These are phyloP conservation scores for Arachnomyces sp. DNA, from an alignment of 2,329 filamentous ascomycete species.

Conservation along the genomic window DNA sequence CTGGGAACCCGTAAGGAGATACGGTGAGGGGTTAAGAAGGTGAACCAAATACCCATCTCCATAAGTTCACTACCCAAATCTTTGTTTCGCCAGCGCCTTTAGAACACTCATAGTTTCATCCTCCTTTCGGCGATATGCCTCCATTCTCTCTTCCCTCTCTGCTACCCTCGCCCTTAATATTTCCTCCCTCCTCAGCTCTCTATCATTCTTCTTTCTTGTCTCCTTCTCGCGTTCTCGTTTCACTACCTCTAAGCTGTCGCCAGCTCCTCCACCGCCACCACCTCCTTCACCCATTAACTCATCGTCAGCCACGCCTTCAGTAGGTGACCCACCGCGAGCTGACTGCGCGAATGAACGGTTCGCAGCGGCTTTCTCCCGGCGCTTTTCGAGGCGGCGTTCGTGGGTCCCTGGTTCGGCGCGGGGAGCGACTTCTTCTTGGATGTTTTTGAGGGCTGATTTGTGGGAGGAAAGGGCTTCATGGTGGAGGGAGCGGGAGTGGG, in stretches of 20 bases:
- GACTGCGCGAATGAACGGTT: slow-evolving; percentile 61
- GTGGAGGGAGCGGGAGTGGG: slow-evolving; percentile 57
- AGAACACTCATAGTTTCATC: slow-evolving; percentile 77
- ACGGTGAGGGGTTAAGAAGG: too few relatives aligned
- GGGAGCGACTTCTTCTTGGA: slow-evolving; percentile 66
- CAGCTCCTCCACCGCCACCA: slow-evolving; percentile 55
- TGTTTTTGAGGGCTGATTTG: slow-evolving; percentile 23
- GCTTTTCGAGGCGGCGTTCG: slow-evolving; percentile 83
- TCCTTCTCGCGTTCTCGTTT: slow-evolving; percentile 59
- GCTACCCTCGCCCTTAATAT: slow-evolving; percentile 64
- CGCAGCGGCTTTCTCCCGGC: slow-evolving; percentile 61
- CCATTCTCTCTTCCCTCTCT: slow-evolving; percentile 71
- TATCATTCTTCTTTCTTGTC: slow-evolving; percentile 70
- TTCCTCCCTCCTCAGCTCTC: slow-evolving; percentile 77
- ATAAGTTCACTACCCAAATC: slow-evolving; percentile 66
- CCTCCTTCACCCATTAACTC: slow-evolving; percentile 71
- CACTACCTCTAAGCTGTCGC: slow-evolving; percentile 54
- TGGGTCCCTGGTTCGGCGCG: slow-evolving; percentile 75
- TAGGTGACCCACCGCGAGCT: slow-evolving; percentile 55
- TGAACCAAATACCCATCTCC: too few relatives aligned
- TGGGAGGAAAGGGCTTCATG: slow-evolving; percentile 53
- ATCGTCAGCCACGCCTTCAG: slow-evolving; percentile 55
- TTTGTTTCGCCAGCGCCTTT: slow-evolving; percentile 66
- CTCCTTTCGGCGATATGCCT: slow-evolving; percentile 66
- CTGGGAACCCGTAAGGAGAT: background rate